Percentiles rank a stretch among this genome's conserved stretches.
These are phyloP conservation scores for Zopfochytrium polystomum DNA, from an alignment of 371 early-diverging fungal genomes.

Conservation along the genomic window DNA sequence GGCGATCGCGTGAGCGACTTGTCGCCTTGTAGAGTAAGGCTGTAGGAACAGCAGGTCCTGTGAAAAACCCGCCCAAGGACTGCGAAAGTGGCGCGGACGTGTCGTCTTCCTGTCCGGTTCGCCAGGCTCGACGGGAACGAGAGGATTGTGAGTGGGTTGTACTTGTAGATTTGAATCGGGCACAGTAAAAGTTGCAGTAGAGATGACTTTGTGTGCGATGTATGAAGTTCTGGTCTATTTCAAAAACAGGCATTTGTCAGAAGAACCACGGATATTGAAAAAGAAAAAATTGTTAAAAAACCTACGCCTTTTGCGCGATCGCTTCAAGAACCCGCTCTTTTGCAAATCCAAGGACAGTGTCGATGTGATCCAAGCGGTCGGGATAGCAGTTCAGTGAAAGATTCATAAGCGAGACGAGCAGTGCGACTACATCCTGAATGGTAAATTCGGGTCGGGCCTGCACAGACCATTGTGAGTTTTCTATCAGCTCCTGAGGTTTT, in stretches of 20 bases:
- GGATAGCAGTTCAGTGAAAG: slow-evolving; percentile 92
- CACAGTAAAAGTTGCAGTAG: slow-evolving; percentile 41
- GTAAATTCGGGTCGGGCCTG: slow-evolving; percentile 86
- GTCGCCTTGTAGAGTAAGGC: slow-evolving; percentile 72
- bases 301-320: slow-evolving; percentile 32
- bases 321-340: slow-evolving; percentile 43
- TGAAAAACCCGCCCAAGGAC: slow-evolving; percentile 11
- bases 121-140: slow-evolving; percentile 47
- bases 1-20: slow-evolving; percentile 76
- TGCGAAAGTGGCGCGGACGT: background rate
- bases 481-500: too few species aligned
- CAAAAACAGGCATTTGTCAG: background rate
- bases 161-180: slow-evolving; percentile 67
- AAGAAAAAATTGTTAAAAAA: background rate
- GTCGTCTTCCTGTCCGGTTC: slow-evolving; percentile 4
- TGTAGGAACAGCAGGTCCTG: slow-evolving; percentile 71
- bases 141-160: slow-evolving; percentile 42
- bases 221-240: slow-evolving; percentile 34
- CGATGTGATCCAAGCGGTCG: slow-evolving; percentile 77
- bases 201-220: slow-evolving; percentile 57
- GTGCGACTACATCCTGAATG: slow-evolving; percentile 82
- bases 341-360: slow-evolving; percentile 82
- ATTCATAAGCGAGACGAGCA: slow-evolving; percentile 80
- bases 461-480: too few species aligned
- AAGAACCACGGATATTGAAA: background rate